Base-by-base conservation (phyloP, 1,139 yeast genomes). In the Lodderomyces metapsilosis region DNA sequence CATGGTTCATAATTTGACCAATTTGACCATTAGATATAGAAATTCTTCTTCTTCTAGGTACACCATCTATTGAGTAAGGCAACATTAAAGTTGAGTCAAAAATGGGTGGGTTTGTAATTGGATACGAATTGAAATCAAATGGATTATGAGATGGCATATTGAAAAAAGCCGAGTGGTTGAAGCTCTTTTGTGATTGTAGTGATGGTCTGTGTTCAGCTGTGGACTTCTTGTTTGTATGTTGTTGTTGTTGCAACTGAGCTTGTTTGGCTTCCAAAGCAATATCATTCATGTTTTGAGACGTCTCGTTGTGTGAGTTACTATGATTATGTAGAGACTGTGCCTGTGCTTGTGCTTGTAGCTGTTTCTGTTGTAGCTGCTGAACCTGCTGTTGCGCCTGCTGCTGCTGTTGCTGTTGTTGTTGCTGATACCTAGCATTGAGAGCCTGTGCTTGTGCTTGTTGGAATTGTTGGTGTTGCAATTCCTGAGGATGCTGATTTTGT, bases 21-120 rank as follows among this genome's bases (percentile, higher is more conserved):
- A 84, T 84, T 56, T 84, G 92, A 51, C 92, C 92, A 60, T 84
- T 84, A 11, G 89, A 82, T 39, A 84, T 84, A 34, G 91, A 84
- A 5, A 84, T 78, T 49, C 78, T 62, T 52, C 91, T 67, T 55
- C 89, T 70, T 44, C 84, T 66, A 6, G 69, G 72, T 10, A 61
- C 60, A 0, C 78, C 77, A 31, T 73, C 74, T 42, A 50, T 65
- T 43, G 56, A 56, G 53, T 59, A 71, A 39, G 74, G 61, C 21
- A 73, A 58, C 51, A 68, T 65, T 64, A 76, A 62, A 3, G 80
- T 69, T 35, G 76, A 71, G 54, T 81, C 85, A 52, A 79, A 77
- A 32, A 81, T 67, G 4, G 86, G 86, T 1, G 87, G 87, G 51
- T 79, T 80, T 1, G 86, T 80, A 52, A 80, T 62, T 3, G 86